Percentiles rank a stretch among this genome's conserved stretches.
These are phyloP conservation scores for Candida glaebosa DNA, from an alignment of 805 yeast genomes.

Conservation along the genomic window DNA sequence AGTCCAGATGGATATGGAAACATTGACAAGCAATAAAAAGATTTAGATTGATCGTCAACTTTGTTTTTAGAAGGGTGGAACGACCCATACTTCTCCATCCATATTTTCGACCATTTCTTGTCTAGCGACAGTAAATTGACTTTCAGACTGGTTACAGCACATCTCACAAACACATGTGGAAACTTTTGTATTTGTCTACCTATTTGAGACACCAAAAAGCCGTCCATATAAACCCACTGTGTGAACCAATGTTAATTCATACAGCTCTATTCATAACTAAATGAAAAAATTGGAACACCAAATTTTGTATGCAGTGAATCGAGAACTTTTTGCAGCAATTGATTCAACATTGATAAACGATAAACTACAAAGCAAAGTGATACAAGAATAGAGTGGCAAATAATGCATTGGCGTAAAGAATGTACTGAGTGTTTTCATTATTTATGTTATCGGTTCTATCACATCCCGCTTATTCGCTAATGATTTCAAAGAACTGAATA, in stretches of 20 bases:
- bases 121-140: conserved; percentile 33
- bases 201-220: background rate
- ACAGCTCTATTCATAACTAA: background rate
- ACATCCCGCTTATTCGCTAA: conserved; percentile 24
- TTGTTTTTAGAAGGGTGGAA: conserved; percentile 33
- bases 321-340: background rate
- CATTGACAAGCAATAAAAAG: conserved; percentile 73
- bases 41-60: conserved; percentile 5
- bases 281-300: background rate
- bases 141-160: background rate
- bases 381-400: no score
- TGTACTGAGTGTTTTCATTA: no score
- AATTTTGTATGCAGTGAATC: background rate
- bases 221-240: background rate
- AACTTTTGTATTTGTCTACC: background rate
- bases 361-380: no score
- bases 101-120: conserved; percentile 49
- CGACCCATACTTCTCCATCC: conserved; percentile 38
- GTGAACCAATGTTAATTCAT: background rate
- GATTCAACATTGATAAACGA: no score
- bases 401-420: no score
- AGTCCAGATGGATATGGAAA: conserved; percentile 96
- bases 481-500: conserved; percentile 54
- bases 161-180: background rate
- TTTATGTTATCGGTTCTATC: no score